Conservation (phyloP, 148 eudicot genomes). For the Euryodendron excelsum region DNA sequence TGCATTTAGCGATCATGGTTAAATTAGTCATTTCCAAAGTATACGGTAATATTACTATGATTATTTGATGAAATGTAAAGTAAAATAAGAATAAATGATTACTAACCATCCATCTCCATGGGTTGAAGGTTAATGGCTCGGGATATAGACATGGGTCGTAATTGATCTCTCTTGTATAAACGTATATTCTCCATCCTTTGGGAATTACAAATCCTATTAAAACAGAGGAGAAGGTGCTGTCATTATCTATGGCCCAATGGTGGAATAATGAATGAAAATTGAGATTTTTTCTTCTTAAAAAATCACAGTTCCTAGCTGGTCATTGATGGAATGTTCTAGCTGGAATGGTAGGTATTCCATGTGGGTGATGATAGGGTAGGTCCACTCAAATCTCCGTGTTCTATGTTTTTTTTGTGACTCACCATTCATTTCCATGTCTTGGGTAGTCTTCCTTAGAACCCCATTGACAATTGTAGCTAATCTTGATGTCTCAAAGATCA, state of each 20-base stretch:
- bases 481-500: slow-evolving; percentile 92
- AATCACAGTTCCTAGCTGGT: slow-evolving; percentile 30
- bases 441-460: slow-evolving; percentile 88
- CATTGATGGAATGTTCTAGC: slow-evolving; percentile 52
- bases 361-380: slow-evolving; percentile 66
- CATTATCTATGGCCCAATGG: background rate
- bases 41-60: background rate
- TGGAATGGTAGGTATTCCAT: slow-evolving; percentile 66
- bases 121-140: slow-evolving; percentile 80
- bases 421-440: slow-evolving; percentile 97
- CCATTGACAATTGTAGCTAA: slow-evolving; percentile 97
- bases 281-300: slow-evolving; percentile 13
- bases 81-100: background rate
- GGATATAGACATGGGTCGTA: slow-evolving; percentile 79
- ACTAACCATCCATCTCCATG: slow-evolving; percentile 98
- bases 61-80: background rate
- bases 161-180: slow-evolving; percentile 85
- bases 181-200: slow-evolving; percentile 98
- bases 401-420: slow-evolving; percentile 19
- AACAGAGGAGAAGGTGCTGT: background rate
- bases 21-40: background rate
- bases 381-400: slow-evolving; percentile 35
- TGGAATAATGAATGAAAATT: slow-evolving; percentile 12
- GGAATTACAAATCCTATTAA: slow-evolving; percentile 80
- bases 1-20: slow-evolving; percentile 25